Percentiles rank a stretch among this genome's conserved stretches.
These are phyloP conservation scores for Chaetomium tenue DNA, from an alignment of 495 filamentous ascomycete genomes.

Conservation along the genomic window DNA sequence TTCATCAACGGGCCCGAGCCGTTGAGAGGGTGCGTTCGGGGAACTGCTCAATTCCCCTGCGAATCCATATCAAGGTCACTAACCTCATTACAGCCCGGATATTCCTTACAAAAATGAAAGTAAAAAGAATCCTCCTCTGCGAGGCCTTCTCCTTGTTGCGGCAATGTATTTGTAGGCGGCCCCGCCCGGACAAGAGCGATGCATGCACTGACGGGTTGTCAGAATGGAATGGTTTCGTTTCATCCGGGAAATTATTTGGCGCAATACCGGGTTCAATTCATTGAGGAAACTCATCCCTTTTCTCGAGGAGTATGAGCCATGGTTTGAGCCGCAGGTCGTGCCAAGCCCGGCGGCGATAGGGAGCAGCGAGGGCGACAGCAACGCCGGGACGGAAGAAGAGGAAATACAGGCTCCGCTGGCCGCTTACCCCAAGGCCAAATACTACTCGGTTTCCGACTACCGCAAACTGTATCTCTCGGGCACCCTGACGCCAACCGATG, in stretches of 20 bases:
- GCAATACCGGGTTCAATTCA: conserved; percentile 65
- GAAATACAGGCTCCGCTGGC: conserved; percentile 6
- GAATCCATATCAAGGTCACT: not conserved
- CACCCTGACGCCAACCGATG: conserved; percentile 62
- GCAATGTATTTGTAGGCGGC: conserved; percentile 31
- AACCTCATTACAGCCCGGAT: conserved; percentile 29
- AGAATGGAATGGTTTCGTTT: conserved; percentile 41
- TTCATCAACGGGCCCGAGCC: conserved; percentile 26
- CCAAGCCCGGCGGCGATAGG: conserved; percentile 41
- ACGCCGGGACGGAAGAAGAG: conserved; percentile 11
- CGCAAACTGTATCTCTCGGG: conserved; percentile 63
- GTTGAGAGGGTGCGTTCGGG: conserved; percentile 18
- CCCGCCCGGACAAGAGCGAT: not conserved
- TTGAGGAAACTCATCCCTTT: conserved; percentile 55
- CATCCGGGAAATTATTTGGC: conserved; percentile 50
- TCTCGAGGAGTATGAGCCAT: conserved; percentile 60
- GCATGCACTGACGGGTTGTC: conserved; percentile 9
- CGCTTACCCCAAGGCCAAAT: conserved; percentile 40
- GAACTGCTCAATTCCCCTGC: not conserved
- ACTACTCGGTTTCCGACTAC: conserved; percentile 68
- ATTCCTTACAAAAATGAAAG: conserved; percentile 33
- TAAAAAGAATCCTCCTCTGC: conserved; percentile 30
- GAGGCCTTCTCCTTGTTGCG: conserved; percentile 29
- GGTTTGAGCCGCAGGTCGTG: conserved; percentile 77
- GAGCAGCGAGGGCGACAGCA: conserved; percentile 16